Conservation (phyloP, 2,329 filamentous ascomycete genomes). For the Magnaporthiopsis rhizophila region DNA sequence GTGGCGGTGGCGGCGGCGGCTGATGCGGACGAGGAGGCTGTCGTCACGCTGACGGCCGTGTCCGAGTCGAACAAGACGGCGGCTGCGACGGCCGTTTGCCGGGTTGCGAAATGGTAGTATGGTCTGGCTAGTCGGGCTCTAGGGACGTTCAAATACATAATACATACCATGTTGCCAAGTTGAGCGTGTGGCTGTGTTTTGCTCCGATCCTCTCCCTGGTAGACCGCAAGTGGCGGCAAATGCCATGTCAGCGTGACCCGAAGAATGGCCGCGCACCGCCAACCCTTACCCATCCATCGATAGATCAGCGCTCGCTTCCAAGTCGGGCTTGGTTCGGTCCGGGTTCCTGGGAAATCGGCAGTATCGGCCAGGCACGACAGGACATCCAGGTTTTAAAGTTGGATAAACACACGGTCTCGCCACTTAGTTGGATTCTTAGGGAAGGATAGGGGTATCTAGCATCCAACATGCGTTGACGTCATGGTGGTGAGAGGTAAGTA, state of each 20-base stretch:
- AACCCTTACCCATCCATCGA: not conserved
- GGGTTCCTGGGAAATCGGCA: not conserved
- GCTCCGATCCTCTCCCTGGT: not conserved
- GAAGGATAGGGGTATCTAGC: no score
- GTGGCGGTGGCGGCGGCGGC: conserved; percentile 32
- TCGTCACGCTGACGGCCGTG: conserved; percentile 33
- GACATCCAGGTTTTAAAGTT: not conserved
- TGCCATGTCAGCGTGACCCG: no score
- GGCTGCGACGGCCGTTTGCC: conserved; percentile 22
- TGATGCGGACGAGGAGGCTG: conserved; percentile 24
- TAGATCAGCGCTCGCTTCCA: not conserved
- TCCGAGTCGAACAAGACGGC: conserved; percentile 34
- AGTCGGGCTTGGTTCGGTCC: not conserved
- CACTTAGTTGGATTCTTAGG: no score
- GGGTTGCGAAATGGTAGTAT: conserved; percentile 18
- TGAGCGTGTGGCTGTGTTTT: not conserved
- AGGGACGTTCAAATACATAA: not conserved
- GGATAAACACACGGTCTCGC: no score
- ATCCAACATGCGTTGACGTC: no score
- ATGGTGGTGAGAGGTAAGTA: no score
- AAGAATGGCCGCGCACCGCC: not conserved
- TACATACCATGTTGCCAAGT: not conserved
- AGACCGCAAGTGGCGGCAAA: no score
- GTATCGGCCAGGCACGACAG: not conserved
- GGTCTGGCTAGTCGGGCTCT: no score